Base-by-base conservation (phyloP, 2,329 filamentous ascomycete species). In the Ceratocystis variospora region DNA sequence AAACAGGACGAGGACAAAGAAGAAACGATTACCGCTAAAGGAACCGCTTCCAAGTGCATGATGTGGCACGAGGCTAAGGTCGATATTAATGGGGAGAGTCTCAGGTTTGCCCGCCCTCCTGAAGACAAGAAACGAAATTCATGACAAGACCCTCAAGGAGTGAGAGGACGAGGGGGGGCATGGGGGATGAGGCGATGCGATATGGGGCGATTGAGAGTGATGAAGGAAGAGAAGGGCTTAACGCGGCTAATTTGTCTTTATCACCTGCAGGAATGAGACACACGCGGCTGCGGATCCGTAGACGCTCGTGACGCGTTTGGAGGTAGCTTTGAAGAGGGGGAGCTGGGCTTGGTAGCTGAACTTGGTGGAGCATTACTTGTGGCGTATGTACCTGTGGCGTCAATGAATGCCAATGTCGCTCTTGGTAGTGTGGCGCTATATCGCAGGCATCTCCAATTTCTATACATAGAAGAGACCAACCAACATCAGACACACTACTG, bases 261-360 rank as follows among this genome's bases (percentile, higher is more conserved):
- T 53, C 48, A 8, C 31, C 28, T 59, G 55, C 55, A 59, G 55
- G 55, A 59, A 59, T 31, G 28, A 41, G 37, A 59, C 28, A 59
- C n/a, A 37, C 55, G 55, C 55, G 55, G 55, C 55, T n/a, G 55
- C 31, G 55, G 55, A 15, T 41, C 55, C 55, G 55, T 59, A 59
- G 55, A 28, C 55, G 55, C 55, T 41, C 15, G 55, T 59, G 55
- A 59, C 55, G 25, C 55, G 55, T 59, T 59, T 28, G 17, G 48
- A 22, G 48, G 37, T 19, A 2, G 22, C 48, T 25, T 25, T 53
- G 48, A 53, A 8, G 55, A 59, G 8, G 12, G 55, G 15, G 37
- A 28, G 28, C 28, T 15, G 4, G 10, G 5, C 37, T 41, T 41
- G 37, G 12, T 41, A 28, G 28, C 28, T 41, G 4, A 12, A 15